A percentile compares a stretch with the other conserved stretches of the same genome.
Evolutionary conservation across 768 basidiomycete genomes (phyloP).

Genomic region (Suillus cothurnatus): DNA sequence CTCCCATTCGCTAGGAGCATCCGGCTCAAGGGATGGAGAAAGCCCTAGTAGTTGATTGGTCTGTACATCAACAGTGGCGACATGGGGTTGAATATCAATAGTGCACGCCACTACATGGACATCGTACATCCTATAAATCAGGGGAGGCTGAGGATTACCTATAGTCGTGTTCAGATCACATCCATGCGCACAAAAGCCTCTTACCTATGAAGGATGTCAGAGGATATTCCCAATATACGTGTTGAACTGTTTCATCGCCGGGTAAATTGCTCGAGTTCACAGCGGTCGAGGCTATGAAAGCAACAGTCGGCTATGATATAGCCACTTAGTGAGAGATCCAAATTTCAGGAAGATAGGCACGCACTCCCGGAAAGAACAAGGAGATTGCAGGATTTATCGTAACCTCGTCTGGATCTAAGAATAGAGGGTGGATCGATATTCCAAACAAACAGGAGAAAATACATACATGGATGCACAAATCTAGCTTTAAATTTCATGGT

Average conservation of each 20-base stretch:
- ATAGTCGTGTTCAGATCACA: not conserved
- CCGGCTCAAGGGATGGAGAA: not conserved
- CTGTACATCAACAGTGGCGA: constrained; percentile 12
- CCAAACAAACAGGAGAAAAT: not conserved
- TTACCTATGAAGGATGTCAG: not conserved
- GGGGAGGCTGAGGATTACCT: not conserved
- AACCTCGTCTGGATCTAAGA: not conserved
- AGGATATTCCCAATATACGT: constrained; percentile 1
- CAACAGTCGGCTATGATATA: constrained; percentile 1
- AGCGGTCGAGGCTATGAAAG: constrained; percentile 16
- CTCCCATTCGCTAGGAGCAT: not conserved
- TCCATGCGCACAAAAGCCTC: not conserved
- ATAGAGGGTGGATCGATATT: not conserved
- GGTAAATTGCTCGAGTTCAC: constrained; percentile 10
- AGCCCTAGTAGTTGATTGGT: not conserved
- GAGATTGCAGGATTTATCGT: not conserved
- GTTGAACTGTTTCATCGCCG: not conserved
- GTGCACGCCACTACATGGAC: constrained; percentile 15
- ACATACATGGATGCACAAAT: not conserved
- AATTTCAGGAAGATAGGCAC: not conserved
- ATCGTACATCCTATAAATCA: constrained; percentile 1
- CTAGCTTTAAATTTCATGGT: not conserved
- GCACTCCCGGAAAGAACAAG: constrained; percentile 1
- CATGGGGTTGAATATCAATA: not conserved
- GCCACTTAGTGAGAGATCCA: not conserved